phyloP scores from a whole-genome alignment of 2,329 filamentous ascomycete species.

The Aspergillus hiratsukae region DNA sequence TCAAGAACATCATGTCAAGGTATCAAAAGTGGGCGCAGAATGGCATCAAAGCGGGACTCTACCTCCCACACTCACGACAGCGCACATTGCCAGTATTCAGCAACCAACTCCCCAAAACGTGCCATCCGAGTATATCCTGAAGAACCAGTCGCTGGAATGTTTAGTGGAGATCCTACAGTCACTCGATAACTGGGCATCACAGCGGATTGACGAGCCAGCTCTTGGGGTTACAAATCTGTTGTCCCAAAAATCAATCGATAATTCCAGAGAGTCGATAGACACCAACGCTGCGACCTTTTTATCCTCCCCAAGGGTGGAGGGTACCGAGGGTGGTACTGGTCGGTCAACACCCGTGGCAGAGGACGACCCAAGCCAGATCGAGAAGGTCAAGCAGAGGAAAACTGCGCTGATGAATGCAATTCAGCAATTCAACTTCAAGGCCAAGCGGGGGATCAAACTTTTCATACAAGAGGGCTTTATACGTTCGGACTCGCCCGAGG shows the following conservation, averaged over 20 bases:
- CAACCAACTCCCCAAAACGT: slow-evolving; percentile 56
- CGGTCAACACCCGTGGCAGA: slow-evolving; percentile 67
- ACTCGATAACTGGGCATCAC: slow-evolving; percentile 86
- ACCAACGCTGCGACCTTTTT: slow-evolving; percentile 49
- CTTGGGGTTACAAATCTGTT: slow-evolving; percentile 46
- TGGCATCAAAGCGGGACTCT: slow-evolving; percentile 85
- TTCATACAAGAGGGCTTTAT: slow-evolving; percentile 86
- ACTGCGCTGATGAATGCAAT: slow-evolving; percentile 87
- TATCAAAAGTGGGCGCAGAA: slow-evolving; percentile 58
- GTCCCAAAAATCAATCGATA: slow-evolving; percentile 52
- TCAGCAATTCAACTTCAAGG: slow-evolving; percentile 94
- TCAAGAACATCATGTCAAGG: slow-evolving; percentile 67
- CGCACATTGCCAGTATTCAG: slow-evolving; percentile 59
- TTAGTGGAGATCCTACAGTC: slow-evolving; percentile 85
- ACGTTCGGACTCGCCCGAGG: slow-evolving; percentile 66
- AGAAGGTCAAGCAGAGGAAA: slow-evolving; percentile 90
- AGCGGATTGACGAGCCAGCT: slow-evolving; percentile 54
- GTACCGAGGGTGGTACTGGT: slow-evolving; percentile 49
- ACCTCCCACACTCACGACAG: slow-evolving; percentile 78
- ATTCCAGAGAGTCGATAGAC: slow-evolving; percentile 72
- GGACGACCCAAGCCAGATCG: slow-evolving; percentile 90
- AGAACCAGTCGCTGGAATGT: slow-evolving; percentile 81
- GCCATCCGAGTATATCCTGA: slow-evolving; percentile 85
- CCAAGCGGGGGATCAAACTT: slow-evolving; percentile 85
- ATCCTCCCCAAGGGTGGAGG: slow-evolving; percentile 58